Evolutionary conservation across 176 grass and related monocot genomes (phyloP).

Genomic region (Poa pratensis): DNA sequence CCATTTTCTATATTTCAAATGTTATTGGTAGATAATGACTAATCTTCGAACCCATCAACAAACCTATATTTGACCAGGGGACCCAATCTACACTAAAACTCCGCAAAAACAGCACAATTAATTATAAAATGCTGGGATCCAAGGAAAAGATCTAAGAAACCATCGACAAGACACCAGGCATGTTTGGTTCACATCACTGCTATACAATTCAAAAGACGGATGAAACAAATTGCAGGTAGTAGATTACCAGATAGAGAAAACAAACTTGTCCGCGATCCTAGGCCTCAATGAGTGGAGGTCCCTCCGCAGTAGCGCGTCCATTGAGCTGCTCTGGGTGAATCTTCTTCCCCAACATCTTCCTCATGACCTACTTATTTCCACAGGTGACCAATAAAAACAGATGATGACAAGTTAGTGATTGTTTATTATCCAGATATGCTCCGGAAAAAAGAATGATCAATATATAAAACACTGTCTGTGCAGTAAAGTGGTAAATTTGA

Average conservation of each 20-base stretch:
- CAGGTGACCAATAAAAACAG: slow-evolving; percentile 36
- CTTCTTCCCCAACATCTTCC: slow-evolving; percentile 94
- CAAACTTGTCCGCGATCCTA: slow-evolving; percentile 34
- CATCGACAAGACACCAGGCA: slow-evolving; percentile 1
- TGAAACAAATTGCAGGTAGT: slow-evolving; percentile 34
- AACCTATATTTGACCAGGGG: slow-evolving; percentile 32
- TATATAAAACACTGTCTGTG: not conserved
- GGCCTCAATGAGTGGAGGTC: slow-evolving; percentile 45
- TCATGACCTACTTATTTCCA: slow-evolving; percentile 81
- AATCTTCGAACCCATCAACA: not conserved
- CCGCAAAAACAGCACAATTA: not conserved
- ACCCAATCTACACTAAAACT: slow-evolving; percentile 4
- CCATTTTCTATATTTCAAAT: not conserved
- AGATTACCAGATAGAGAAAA: slow-evolving; percentile 56
- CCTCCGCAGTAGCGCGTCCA: slow-evolving; percentile 43
- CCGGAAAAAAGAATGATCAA: not conserved
- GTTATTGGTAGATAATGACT: not conserved
- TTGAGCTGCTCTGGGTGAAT: slow-evolving; percentile 84
- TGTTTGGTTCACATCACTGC: slow-evolving; percentile 19
- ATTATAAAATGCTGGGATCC: not conserved
- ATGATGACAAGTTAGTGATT: slow-evolving; percentile 26
- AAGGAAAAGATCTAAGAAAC: slow-evolving; percentile 5
- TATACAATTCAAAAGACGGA: slow-evolving; percentile 12
- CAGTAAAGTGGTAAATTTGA: slow-evolving; percentile 23
- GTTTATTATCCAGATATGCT: slow-evolving; percentile 21